Percentiles rank a stretch among this genome's conserved stretches.
phyloP scores from a whole-genome alignment of 371 early-diverging fungal genomes.

The Rhizopus microsporus region DNA sequence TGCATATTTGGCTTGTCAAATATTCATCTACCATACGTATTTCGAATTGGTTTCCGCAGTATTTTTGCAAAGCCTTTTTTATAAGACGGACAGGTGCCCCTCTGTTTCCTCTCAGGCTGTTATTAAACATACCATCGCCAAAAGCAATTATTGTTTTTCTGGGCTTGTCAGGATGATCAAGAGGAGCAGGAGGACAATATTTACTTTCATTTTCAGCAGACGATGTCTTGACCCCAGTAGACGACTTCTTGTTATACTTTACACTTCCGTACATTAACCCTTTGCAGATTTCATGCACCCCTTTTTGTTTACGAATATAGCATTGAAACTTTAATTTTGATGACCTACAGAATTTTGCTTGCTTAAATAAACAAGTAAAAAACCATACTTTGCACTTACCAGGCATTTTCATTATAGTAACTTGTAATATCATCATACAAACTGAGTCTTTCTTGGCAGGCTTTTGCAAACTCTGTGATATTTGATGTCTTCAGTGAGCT shows the following conservation, averaged over 20 bases:
- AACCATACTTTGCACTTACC: too few species aligned
- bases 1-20: too few species aligned
- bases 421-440: too few species aligned
- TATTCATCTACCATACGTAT: neutral
- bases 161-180: too few species aligned
- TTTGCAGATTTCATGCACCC: neutral
- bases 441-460: too few species aligned
- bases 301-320: neutral
- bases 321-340: neutral
- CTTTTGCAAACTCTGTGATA: too few species aligned
- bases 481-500: too few species aligned
- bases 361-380: too few species aligned
- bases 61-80: neutral
- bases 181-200: neutral
- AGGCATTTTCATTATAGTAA: too few species aligned
- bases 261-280: neutral
- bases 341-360: too few species aligned
- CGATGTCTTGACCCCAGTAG: neutral
- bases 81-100: neutral
- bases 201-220: neutral
- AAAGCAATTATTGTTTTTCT: slow-evolving; percentile 2
- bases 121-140: neutral
- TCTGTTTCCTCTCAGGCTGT: neutral
- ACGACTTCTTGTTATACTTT: neutral
- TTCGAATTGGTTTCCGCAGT: too few species aligned